A percentile compares a stretch with the other conserved stretches of the same genome.
phyloP scores from a whole-genome alignment of 2,329 filamentous ascomycete genomes.

The Colletotrichum agaves region DNA sequence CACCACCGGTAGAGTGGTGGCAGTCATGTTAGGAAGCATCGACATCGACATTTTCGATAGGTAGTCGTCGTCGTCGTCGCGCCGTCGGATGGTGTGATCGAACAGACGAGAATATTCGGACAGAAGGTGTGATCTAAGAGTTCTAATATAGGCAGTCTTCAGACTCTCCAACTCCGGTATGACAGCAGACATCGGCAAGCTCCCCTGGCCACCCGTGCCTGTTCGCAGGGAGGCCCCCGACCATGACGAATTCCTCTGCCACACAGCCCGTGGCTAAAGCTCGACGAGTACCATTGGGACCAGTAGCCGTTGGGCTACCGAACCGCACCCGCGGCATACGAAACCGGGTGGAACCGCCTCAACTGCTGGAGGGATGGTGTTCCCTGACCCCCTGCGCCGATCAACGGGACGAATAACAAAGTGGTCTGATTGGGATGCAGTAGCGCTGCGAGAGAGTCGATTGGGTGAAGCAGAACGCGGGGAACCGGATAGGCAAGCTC shows the following conservation, averaged over 20 bases:
- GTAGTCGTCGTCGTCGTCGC: not conserved
- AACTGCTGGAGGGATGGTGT: constrained; percentile 1
- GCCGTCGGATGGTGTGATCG: not conserved
- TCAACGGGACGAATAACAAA: constrained; percentile 11
- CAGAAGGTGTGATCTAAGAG: not conserved
- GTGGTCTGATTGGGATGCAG: not conserved
- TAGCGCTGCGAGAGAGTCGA: not conserved
- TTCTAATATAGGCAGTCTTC: constrained; percentile 13
- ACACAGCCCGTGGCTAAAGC: not conserved
- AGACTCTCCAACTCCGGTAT: not conserved
- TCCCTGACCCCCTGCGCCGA: not conserved
- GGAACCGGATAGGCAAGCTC: not conserved
- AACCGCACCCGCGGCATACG: constrained; percentile 12
- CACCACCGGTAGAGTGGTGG: not conserved
- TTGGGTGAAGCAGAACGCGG: constrained; percentile 7
- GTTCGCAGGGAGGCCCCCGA: constrained; percentile 10
- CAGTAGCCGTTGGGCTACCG: constrained; percentile 1
- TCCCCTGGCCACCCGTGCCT: constrained; percentile 2
- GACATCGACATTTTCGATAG: constrained; percentile 11
- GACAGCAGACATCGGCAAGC: not conserved
- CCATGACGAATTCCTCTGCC: not conserved
- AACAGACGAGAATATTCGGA: not conserved
- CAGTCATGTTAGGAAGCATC: constrained; percentile 16
- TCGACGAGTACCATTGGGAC: not conserved
- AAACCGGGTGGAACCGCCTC: constrained; percentile 22